A percentile compares a stretch with the other conserved stretches of the same genome.
Evolutionary conservation across 768 basidiomycete species (phyloP).

Genomic region (Pleurotus sapidus): DNA sequence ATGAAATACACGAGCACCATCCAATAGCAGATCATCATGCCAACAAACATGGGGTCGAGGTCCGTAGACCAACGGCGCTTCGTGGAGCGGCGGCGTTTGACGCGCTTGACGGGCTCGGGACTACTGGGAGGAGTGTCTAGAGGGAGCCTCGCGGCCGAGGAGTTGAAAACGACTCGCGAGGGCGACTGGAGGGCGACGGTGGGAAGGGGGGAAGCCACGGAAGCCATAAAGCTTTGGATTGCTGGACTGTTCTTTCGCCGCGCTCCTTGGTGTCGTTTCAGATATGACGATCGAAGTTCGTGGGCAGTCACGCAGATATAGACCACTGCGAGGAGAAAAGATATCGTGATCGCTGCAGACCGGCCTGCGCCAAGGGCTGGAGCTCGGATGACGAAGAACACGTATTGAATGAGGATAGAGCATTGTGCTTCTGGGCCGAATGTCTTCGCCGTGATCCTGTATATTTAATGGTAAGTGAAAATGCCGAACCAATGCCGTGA

Average conservation of each 20-base stretch:
- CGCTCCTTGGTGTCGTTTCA: constrained; percentile 12
- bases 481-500: too few species aligned
- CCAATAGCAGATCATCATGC: constrained; percentile 32
- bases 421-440: constrained; percentile 27
- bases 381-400: constrained; percentile 30
- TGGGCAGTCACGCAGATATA: constrained; percentile 31
- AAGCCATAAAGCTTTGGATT: background rate
- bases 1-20: constrained; percentile 38
- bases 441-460: constrained; percentile 25
- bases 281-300: constrained; percentile 28
- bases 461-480: background rate
- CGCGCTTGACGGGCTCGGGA: background rate
- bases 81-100: constrained; percentile 19
- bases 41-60: constrained; percentile 38
- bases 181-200: background rate
- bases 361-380: constrained; percentile 28
- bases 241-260: background rate
- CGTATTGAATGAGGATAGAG: constrained; percentile 26
- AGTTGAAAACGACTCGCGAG: background rate
- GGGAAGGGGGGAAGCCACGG: background rate
- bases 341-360: constrained; percentile 26
- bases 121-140: background rate
- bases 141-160: background rate
- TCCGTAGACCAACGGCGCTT: constrained; percentile 30
- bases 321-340: constrained; percentile 24